phyloP scores from a whole-genome alignment of 257 asterid genomes.

The Solanum acaule region DNA sequence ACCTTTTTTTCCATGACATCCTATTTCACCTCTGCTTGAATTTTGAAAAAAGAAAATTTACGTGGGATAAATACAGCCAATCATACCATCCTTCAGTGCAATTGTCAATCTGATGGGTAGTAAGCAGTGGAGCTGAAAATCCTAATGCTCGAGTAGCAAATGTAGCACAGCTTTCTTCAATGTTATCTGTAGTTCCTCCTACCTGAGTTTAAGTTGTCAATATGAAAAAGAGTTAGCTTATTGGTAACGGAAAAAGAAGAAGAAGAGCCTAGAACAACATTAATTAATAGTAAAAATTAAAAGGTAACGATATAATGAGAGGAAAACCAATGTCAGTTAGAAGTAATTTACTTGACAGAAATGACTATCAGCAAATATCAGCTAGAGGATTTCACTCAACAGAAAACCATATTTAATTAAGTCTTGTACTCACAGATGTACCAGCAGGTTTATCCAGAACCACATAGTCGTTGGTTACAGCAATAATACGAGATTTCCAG shows the following conservation, averaged over 20 bases:
- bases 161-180: constrained; percentile 92
- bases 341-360: neutral
- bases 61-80: neutral
- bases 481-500: constrained; percentile 86
- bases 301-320: neutral
- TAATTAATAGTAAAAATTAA: neutral
- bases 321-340: neutral
- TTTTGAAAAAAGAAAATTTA: neutral
- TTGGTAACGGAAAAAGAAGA: neutral
- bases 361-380: neutral
- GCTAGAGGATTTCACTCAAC: neutral
- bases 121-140: constrained; percentile 52
- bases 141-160: constrained; percentile 87
- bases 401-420: neutral
- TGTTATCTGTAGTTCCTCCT: constrained; percentile 95
- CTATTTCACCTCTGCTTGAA: neutral
- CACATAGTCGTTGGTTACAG: constrained; percentile 59
- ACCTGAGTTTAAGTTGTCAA: constrained; percentile 37
- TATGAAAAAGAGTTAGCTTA: neutral
- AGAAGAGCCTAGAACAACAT: neutral
- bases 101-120: constrained; percentile 99
- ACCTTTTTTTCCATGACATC: neutral
- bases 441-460: constrained; percentile 97
- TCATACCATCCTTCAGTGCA: constrained; percentile 94
- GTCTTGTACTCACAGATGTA: constrained; percentile 63